Evolutionary conservation across 345 rosid genomes (phyloP).

Genomic region (Moricandia moricandioides): DNA sequence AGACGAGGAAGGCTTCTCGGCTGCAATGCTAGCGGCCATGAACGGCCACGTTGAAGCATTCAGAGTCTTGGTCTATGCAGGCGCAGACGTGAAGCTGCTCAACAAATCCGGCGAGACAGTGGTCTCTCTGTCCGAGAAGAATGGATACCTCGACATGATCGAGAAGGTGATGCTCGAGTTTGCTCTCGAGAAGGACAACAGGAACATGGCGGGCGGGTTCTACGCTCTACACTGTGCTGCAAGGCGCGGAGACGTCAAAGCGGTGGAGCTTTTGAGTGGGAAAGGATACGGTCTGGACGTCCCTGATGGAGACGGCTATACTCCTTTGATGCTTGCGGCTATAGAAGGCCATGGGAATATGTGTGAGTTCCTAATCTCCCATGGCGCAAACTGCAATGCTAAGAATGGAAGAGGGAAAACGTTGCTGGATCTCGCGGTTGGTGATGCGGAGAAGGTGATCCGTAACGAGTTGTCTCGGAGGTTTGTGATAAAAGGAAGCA

Average conservation of each 20-base stretch:
- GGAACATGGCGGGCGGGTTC: slow-evolving; percentile 64
- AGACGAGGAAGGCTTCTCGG: slow-evolving; percentile 74
- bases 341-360: slow-evolving; percentile 63
- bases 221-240: slow-evolving; percentile 94
- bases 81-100: slow-evolving; percentile 79
- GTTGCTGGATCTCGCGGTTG: slow-evolving; percentile 57
- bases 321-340: slow-evolving; percentile 95
- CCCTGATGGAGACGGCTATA: slow-evolving; percentile 76
- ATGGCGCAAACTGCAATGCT: slow-evolving; percentile 59
- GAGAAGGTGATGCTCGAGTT: slow-evolving; percentile 96
- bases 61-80: slow-evolving; percentile 69
- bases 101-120: slow-evolving; percentile 79
- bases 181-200: slow-evolving; percentile 78
- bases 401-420: slow-evolving; percentile 67
- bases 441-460: slow-evolving; percentile 53
- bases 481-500: slow-evolving; percentile 53
- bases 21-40: slow-evolving; percentile 84
- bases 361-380: slow-evolving; percentile 62
- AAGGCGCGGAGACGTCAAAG: slow-evolving; percentile 76
- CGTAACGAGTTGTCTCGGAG: slow-evolving; percentile 68
- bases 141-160: slow-evolving; percentile 57
- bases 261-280: slow-evolving; percentile 59
- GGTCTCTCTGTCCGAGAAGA: slow-evolving; percentile 58
- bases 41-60: slow-evolving; percentile 80
- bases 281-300: slow-evolving; percentile 72